Evolutionary conservation across 495 filamentous ascomycete species (phyloP).

Genomic region (Talaromyces stipitatus): DNA sequence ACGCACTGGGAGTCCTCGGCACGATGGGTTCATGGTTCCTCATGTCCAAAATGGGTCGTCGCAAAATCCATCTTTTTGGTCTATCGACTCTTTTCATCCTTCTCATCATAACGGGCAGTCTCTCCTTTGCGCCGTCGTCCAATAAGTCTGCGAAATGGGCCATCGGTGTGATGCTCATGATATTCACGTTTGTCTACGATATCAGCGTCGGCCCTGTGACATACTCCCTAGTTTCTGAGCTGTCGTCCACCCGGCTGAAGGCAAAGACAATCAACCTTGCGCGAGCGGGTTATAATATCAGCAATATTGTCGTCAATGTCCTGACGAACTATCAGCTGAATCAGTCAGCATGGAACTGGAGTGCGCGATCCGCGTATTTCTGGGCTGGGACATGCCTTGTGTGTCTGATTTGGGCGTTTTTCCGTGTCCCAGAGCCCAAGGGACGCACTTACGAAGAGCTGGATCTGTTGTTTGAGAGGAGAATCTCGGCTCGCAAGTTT

Average conservation of each 20-base stretch:
- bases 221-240: constrained; percentile 27
- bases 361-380: constrained; percentile 32
- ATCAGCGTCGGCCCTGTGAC: constrained; percentile 34
- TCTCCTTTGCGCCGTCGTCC: constrained; percentile 6
- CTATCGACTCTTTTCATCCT: constrained; percentile 9
- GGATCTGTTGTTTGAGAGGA: constrained; percentile 50
- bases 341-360: constrained; percentile 30
- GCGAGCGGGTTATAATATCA: constrained; percentile 24
- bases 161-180: constrained; percentile 23
- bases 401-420: constrained; percentile 54
- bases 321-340: constrained; percentile 28
- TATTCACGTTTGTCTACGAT: constrained; percentile 32
- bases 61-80: constrained; percentile 29
- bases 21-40: constrained; percentile 45
- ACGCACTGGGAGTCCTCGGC: constrained; percentile 41
- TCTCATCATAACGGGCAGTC: background rate
- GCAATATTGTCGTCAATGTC: constrained; percentile 20
- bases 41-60: constrained; percentile 37
- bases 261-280: constrained; percentile 31
- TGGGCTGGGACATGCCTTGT: constrained; percentile 49
- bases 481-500: constrained; percentile 49
- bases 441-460: constrained; percentile 55
- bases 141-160: constrained; percentile 16
- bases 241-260: constrained; percentile 27
- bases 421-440: constrained; percentile 52